Evolutionary conservation across 495 filamentous ascomycete species (phyloP), one percentile per base, ranked within the genome.

Genomic region (Lophium mytilinum): DNA sequence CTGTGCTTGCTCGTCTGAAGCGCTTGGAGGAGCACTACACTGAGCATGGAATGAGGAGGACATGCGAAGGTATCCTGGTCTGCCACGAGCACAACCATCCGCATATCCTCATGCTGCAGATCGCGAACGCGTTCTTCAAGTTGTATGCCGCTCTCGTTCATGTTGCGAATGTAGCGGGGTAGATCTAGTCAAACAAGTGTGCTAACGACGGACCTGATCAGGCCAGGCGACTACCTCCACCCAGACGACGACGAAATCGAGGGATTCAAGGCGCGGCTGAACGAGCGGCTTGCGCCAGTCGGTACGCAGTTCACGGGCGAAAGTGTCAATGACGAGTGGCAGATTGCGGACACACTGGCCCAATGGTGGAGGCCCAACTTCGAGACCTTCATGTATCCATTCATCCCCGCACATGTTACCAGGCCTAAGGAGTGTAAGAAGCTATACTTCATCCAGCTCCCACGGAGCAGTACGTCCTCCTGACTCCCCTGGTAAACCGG

Each of bases 341-440:
- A 94, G 67, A 85, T 98, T 68, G 88, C 86, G 55, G 91, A 96
- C 64, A 94, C 90, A 3, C 79, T 98, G 46, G 92, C 93, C 37
- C 90, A 95, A 74, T 98, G 94, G 93, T 98, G 90, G 90, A 78
- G 93, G 30, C 93, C 93, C 41, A 97, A 96, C 74, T 96, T 97
- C 67, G 93, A 98, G 76, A 98, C 93, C 0, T 97, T 96, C 77
- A 96, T 96, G 93, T 98, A 98, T 71, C 93, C 93, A 0, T 98
- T 95, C 72, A 83, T 96, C 43, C 93, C 93, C 7, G 87, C 90
- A 15, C 93, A 98, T 71, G 87, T 95, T 55, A 95, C 93, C 9
- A 80, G 94, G 41, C 93, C 93, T 15, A 98, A 96, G 77, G 93
- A 98, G 78, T 96, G 91, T 77, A 98, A 98, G 79, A 98, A 98